Base-by-base conservation (phyloP, 495 filamentous ascomycete genomes). In the Annulohypoxylon moriforme region DNA sequence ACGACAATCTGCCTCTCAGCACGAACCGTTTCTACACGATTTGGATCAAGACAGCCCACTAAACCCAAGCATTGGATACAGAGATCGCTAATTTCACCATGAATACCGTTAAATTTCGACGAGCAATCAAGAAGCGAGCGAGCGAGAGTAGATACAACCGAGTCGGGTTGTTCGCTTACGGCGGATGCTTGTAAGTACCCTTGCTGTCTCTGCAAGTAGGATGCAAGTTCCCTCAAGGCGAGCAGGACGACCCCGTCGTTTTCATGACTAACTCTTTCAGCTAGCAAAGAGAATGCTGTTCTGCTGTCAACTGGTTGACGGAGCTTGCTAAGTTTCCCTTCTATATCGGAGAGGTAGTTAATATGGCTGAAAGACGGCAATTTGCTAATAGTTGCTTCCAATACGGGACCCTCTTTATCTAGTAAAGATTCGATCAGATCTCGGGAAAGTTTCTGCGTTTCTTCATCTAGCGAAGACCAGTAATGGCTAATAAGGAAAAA, bases 41-140 rank as follows among this genome's bases (percentile, higher is more conserved):
- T 97, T 11, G 96, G 90, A 80, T 98, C 96, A 22, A 98, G 81
- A 72, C 93, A 97, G 18, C 96, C 96, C 50, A 98, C 89, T 40
- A 96, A 84, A 9, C 96, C 96, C 27, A 98, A 79, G 66, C 93
- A 94, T 72, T 89, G 88, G 18, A 92, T 90, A 55, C 91, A 92
- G 25, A 96, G 82, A n/a, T 87, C 80, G 58, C 89, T 84, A 42
- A 97, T 92, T 22, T 86, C 85, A 11, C 84, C 74, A 46, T 90
- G 86, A 27, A 84, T 87, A 55, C 89, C 88, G 62, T 89, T 92
- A 76, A 93, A 95, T 67, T 91, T 92, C 49, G 94, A 87, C 59
- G 88, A 90, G 47, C 92, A 93, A 76, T 98, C 93, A 20, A 99
- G 86, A 58, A 99, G 81, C 18, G 91, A 88, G 58, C 94, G 88